phyloP scores from a whole-genome alignment of 148 eudicot genomes.

The Rhododendron ovatum region DNA sequence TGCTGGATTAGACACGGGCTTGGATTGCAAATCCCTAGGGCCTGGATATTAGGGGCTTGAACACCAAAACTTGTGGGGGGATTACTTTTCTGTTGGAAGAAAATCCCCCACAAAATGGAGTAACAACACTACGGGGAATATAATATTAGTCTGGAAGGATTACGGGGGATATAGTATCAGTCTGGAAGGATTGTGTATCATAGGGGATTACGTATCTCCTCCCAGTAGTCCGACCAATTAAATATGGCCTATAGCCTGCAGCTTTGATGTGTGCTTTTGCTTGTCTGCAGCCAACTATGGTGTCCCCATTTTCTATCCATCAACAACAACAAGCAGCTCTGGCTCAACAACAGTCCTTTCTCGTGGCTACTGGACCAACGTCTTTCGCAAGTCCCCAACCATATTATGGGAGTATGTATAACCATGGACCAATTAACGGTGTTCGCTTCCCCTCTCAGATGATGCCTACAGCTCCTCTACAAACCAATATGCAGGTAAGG shows the following conservation, averaged over 20 bases:
- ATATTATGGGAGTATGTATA: constrained; percentile 12
- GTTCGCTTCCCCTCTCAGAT: constrained; percentile 12
- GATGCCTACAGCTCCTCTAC: constrained; percentile 23
- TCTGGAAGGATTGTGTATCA: background rate
- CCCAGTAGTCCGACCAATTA: constrained; percentile 19
- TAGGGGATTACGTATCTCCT: background rate
- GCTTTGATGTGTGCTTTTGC: constrained; percentile 3
- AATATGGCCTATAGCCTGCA: constrained; percentile 25
- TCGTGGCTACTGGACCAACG: constrained; percentile 65
- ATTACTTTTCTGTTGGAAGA: background rate
- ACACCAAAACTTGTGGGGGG: background rate
- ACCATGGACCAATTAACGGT: constrained; percentile 14
- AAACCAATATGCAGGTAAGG: constrained; percentile 19
- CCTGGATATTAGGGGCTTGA: background rate
- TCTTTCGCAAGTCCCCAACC: constrained; percentile 13
- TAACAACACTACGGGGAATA: background rate
- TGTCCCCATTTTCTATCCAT: constrained; percentile 73
- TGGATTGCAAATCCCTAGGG: background rate
- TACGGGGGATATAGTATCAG: background rate
- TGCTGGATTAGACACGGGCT: background rate
- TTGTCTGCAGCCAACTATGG: constrained; percentile 65
- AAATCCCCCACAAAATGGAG: background rate
- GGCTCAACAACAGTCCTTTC: constrained; percentile 89
- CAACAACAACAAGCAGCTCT: constrained; percentile 80
- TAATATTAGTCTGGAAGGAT: background rate